Base-by-base conservation (phyloP, 1,139 yeast genomes). In the Candida anutae region DNA sequence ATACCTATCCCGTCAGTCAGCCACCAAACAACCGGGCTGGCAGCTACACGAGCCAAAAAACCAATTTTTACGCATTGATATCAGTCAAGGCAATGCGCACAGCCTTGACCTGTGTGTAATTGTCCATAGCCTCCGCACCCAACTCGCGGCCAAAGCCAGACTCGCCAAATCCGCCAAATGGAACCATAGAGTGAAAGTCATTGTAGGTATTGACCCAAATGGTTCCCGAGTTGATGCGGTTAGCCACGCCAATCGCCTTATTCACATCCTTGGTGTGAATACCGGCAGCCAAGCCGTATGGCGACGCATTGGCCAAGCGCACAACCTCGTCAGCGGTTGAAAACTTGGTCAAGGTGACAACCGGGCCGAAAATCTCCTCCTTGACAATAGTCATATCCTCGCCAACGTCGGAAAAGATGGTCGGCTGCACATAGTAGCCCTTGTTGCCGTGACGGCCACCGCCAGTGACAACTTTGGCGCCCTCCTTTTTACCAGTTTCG, bases 111-210 rank as follows among this genome's bases (percentile, higher is more conserved):
- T 83, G 90, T 38, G 82, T 73, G 69, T 84, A 84, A 72, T 78
- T 80, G 43, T 78, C 83, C 46, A 84, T 70, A 30, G 87, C 93
- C 54, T 80, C 87, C 39, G 64, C 66, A 56, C 95, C 95, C 78
- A 84, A 76, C 69, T 84, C 95, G 64, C 94, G 80, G 51, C 95
- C 95, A 53, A 81, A 74, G 61, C 95, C 95, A 35, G 93, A 80
- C 59, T 78, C 75, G 53, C 79, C 78, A 73, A 63, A 83, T 42
- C 95, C 95, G 51, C 95, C 95, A 49, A 79, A 79, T 55, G 88
- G 87, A 52, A 82, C 79, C 58, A 73, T 69, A 44, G 72, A 74
- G 60, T 83, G 83, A 77, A 82, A 77, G 48, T 78, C 84, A 57
- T 84, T 84, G 67, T 81, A 83, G 39, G 93, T 66, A 62, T 84